Conservation (phyloP, 1,284 basidiomycete genomes). For the Ganoderma meredithae region DNA sequence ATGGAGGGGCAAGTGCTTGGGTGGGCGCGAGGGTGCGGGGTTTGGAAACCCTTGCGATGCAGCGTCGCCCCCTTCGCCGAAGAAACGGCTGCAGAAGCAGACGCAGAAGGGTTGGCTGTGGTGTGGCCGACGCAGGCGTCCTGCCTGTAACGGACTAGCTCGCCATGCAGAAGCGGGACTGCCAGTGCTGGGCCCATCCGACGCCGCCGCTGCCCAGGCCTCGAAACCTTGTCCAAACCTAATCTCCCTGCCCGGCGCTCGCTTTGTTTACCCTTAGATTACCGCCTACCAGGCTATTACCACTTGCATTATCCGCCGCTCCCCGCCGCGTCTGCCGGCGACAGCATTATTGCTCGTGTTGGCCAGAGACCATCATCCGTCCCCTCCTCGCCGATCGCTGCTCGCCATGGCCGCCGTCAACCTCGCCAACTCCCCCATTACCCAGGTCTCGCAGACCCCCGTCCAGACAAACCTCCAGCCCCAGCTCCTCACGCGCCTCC, state of each 20-base stretch:
- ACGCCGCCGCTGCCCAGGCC: not conserved
- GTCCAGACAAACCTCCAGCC: conserved; percentile 80
- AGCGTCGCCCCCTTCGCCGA: conserved; percentile 9
- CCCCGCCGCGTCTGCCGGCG: not conserved
- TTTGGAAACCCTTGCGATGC: conserved; percentile 1
- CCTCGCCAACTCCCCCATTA: conserved; percentile 80
- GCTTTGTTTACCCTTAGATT: too few species aligned
- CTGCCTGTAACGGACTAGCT: not conserved
- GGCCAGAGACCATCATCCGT: conserved; percentile 24
- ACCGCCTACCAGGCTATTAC: not conserved
- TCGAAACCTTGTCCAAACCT: conserved; percentile 17
- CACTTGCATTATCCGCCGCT: not conserved
- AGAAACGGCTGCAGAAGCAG: conserved; percentile 10
- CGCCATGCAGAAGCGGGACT: not conserved
- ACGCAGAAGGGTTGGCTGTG: not conserved
- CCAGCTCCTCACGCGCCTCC: conserved; percentile 85
- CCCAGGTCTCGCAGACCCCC: conserved; percentile 82
- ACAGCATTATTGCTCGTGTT: conserved; percentile 12
- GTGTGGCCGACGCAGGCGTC: not conserved
- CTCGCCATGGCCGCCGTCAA: conserved; percentile 56
- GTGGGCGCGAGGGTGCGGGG: not conserved
- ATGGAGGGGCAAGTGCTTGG: not conserved
- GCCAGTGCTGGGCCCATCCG: not conserved
- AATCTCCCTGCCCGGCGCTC: not conserved
- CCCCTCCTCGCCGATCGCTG: conserved; percentile 12